These are phyloP conservation scores for Piromyces finnis DNA, from an alignment of 192 early-diverging fungal genomes.

Conservation along the genomic window DNA sequence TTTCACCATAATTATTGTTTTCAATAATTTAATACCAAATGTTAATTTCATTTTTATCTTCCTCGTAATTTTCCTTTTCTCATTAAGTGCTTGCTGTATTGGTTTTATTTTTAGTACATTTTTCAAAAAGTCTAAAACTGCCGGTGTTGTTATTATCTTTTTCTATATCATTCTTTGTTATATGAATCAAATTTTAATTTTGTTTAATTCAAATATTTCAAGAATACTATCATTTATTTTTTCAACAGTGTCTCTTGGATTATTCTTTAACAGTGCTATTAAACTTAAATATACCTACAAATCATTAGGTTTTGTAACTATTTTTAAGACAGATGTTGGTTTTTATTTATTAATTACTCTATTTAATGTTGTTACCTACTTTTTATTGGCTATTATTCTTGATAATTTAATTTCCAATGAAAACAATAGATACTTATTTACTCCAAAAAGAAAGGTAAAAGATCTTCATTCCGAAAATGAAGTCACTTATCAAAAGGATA, in stretches of 20 bases:
- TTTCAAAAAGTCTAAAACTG: not conserved
- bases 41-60: not conserved
- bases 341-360: not conserved
- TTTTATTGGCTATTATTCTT: not conserved
- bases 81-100: not conserved
- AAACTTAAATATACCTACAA: not conserved
- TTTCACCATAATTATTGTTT: not conserved
- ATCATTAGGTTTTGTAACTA: not conserved
- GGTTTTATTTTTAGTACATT: not conserved
- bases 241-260: not conserved
- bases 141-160: not conserved
- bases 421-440: not conserved
- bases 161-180: not conserved
- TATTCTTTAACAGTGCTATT: not conserved
- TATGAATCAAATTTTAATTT: not conserved
- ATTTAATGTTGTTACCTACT: not conserved
- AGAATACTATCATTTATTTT: not conserved
- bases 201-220: not conserved
- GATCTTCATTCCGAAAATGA: not conserved
- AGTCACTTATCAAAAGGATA: not conserved
- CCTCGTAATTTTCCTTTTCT: not conserved
- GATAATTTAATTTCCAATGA: not conserved
- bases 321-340: not conserved
- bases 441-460: not conserved
- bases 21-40: not conserved